These are phyloP conservation scores for Candida broadrunensis DNA, from an alignment of 805 yeast genomes.

Conservation along the genomic window DNA sequence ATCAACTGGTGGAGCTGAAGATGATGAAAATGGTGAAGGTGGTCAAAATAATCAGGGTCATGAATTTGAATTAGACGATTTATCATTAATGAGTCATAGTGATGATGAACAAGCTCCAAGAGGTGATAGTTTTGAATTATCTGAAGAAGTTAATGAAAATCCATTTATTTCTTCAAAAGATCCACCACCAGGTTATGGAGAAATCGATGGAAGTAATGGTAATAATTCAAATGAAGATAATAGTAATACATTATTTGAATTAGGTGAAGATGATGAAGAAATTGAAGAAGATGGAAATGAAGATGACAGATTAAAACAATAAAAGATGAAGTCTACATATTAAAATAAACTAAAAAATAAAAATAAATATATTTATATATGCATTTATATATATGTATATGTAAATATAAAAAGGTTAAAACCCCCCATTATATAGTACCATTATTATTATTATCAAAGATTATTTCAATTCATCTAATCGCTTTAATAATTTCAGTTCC, in stretches of 20 bases:
- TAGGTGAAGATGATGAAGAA: slow-evolving; percentile 35
- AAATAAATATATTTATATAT: not conserved
- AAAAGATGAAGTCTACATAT: no score
- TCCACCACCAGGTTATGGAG: slow-evolving; percentile 32
- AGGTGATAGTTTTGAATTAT: slow-evolving; percentile 38
- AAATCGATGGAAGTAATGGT: slow-evolving; percentile 5
- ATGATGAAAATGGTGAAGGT: slow-evolving; percentile 27
- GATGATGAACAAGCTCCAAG: slow-evolving; percentile 27
- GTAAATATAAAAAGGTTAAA: not conserved
- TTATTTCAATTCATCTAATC: slow-evolving; percentile 20
- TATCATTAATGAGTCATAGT: slow-evolving; percentile 50
- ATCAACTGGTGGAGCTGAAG: slow-evolving; percentile 64
- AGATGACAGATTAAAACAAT: not conserved
- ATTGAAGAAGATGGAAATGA: slow-evolving; percentile 8
- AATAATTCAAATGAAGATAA: slow-evolving; percentile 4
- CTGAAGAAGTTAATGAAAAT: slow-evolving; percentile 14
- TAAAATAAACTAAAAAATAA: no score
- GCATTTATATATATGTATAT: not conserved
- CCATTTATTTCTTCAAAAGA: slow-evolving; percentile 7
- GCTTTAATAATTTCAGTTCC: slow-evolving; percentile 30
- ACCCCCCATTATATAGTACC: no score
- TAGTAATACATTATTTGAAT: slow-evolving; percentile 36
- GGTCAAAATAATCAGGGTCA: slow-evolving; percentile 35
- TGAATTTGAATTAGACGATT: slow-evolving; percentile 59
- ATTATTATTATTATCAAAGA: no score